Conservation (phyloP, 2,329 filamentous ascomycete genomes). For the Colletotrichum truncatum region DNA sequence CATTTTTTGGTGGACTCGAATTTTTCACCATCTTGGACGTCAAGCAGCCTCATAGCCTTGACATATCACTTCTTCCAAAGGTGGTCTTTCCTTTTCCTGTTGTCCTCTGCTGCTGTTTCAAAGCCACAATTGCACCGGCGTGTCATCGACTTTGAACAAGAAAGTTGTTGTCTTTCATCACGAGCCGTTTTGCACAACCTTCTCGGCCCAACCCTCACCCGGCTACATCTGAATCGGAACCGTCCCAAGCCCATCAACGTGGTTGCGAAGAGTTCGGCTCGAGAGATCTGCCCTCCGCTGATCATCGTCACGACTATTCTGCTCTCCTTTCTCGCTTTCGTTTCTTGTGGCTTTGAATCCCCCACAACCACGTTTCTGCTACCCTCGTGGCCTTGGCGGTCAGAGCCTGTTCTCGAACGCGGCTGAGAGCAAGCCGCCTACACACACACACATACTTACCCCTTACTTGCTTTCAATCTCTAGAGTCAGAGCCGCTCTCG, state of each 20-base stretch:
- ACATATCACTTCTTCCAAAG: not conserved
- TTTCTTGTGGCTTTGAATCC: conserved; percentile 11
- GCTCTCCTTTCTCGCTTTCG: not conserved
- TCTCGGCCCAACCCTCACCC: not conserved
- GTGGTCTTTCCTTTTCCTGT: too few species aligned
- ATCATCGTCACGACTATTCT: not conserved
- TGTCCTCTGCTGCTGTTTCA: conserved; percentile 1
- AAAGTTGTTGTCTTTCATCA: not conserved
- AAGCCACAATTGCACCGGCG: not conserved
- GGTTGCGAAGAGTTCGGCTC: conserved; percentile 15
- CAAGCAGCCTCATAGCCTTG: conserved; percentile 2
- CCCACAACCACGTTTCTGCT: not conserved
- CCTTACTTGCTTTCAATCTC: conserved; percentile 2
- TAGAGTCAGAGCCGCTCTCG: conserved; percentile 11
- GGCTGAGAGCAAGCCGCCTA: not conserved
- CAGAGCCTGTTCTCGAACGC: not conserved
- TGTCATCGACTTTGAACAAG: not conserved
- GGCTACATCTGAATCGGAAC: not conserved
- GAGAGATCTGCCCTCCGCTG: not conserved
- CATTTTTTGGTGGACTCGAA: conserved; percentile 12
- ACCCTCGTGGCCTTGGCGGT: conserved; percentile 1
- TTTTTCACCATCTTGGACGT: conserved; percentile 20
- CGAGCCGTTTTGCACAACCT: not conserved
- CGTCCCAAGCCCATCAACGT: conserved; percentile 17
- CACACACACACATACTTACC: not conserved